phyloP scores from a whole-genome alignment of 2,329 filamentous ascomycete genomes.

The Raffaelea albimanens region DNA sequence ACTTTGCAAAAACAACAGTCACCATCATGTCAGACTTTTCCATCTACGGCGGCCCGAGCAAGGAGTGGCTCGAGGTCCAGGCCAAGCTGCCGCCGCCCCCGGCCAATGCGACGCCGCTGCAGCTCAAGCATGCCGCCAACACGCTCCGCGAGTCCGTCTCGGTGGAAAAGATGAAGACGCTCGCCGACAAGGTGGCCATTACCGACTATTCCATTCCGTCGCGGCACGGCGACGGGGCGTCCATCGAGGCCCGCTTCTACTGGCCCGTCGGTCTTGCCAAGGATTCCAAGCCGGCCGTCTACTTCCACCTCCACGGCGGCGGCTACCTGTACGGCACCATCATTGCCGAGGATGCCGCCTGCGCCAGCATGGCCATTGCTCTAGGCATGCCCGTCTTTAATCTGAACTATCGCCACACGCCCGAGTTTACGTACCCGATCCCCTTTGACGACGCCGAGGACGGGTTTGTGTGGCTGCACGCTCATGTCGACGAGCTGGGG shows the following conservation, averaged over 20 bases:
- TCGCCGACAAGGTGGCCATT: slow-evolving; percentile 20
- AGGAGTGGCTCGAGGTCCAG: slow-evolving; percentile 34
- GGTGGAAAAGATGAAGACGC: slow-evolving; percentile 18
- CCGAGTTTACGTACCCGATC: slow-evolving; percentile 40
- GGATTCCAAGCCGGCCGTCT: slow-evolving; percentile 32
- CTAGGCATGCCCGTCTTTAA: slow-evolving; percentile 23
- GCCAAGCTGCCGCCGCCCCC: slow-evolving; percentile 19
- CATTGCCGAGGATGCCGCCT: slow-evolving; percentile 41
- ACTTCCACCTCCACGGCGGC: slow-evolving; percentile 14
- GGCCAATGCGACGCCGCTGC: slow-evolving; percentile 12
- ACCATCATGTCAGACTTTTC: slow-evolving; percentile 20
- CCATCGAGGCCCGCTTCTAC: slow-evolving; percentile 18
- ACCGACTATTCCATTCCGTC: slow-evolving; percentile 20
- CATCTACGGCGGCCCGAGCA: slow-evolving; percentile 28
- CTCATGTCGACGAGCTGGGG: slow-evolving; percentile 21
- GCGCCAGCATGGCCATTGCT: slow-evolving; percentile 34
- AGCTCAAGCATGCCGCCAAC: slow-evolving; percentile 20
- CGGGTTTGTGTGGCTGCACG: slow-evolving; percentile 43
- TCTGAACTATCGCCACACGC: slow-evolving; percentile 50
- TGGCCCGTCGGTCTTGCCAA: slow-evolving; percentile 29
- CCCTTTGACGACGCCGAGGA: slow-evolving; percentile 45
- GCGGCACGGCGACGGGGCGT: slow-evolving; percentile 11
- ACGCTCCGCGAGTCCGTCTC: slow-evolving; percentile 22
- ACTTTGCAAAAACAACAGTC: too few relatives aligned
- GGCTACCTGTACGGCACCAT: slow-evolving; percentile 45